These are phyloP conservation scores for Fusarium tuaranense DNA, from an alignment of 2,329 filamentous ascomycete genomes.

Conservation along the genomic window DNA sequence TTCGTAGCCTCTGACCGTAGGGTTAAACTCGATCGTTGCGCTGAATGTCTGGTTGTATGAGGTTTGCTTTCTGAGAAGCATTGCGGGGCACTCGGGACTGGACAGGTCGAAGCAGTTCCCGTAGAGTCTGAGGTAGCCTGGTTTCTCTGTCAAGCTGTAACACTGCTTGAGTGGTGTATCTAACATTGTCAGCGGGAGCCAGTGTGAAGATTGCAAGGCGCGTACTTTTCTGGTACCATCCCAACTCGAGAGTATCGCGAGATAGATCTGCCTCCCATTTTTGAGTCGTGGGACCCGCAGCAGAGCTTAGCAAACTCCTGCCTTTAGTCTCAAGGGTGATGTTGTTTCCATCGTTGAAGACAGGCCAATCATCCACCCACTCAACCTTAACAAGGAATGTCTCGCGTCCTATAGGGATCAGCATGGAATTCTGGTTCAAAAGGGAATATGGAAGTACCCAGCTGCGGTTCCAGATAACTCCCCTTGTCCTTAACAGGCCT, in stretches of 20 bases:
- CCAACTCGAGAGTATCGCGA: constrained; percentile 27
- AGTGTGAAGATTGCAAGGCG: accelerated
- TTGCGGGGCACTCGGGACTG: constrained; percentile 61
- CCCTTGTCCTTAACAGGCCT: constrained; percentile 25
- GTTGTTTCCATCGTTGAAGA: constrained; percentile 41
- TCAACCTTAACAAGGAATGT: constrained; percentile 42
- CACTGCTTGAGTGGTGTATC: constrained; percentile 47
- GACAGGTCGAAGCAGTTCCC: constrained; percentile 65
- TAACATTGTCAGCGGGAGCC: not conserved
- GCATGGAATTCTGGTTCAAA: accelerated
- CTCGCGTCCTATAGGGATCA: constrained; percentile 38
- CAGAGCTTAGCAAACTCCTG: constrained; percentile 8
- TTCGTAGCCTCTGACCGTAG: constrained; percentile 57
- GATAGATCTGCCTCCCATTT: constrained; percentile 34
- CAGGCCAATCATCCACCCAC: constrained; percentile 41
- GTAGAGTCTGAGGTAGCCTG: constrained; percentile 59
- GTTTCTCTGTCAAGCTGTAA: constrained; percentile 59
- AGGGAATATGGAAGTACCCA: constrained; percentile 12
- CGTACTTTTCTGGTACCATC: constrained; percentile 45
- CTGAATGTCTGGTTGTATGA: constrained; percentile 56
- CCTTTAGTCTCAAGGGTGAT: constrained; percentile 35
- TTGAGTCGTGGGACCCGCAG: not conserved
- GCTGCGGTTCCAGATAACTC: constrained; percentile 35
- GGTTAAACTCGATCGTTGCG: constrained; percentile 59
- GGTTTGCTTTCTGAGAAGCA: constrained; percentile 66